Evolutionary conservation across 2,329 filamentous ascomycete genomes (phyloP).

Genomic region (Fonsecaea nubica): DNA sequence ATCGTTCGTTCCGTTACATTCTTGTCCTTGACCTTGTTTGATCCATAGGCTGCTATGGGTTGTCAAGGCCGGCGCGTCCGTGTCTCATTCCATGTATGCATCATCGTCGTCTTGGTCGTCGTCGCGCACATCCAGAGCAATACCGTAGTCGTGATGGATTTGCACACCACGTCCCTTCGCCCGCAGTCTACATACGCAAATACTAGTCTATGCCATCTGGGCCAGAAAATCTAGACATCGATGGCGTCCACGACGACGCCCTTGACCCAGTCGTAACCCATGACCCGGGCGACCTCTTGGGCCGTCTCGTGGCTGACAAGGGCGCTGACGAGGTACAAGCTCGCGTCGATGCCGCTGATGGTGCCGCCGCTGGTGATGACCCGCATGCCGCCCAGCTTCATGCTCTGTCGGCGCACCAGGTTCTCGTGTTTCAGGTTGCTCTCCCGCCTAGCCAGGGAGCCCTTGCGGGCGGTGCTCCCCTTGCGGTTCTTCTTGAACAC

Average conservation of each 20-base stretch:
- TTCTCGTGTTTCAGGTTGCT: slow-evolving; percentile 78
- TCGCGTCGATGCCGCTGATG: slow-evolving; percentile 80
- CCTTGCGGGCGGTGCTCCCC: slow-evolving; percentile 72
- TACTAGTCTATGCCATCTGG: neutral
- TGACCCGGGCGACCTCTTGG: slow-evolving; percentile 72
- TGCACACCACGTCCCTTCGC: too few species aligned
- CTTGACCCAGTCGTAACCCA: slow-evolving; percentile 77
- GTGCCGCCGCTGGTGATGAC: slow-evolving; percentile 82
- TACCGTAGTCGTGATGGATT: too few species aligned
- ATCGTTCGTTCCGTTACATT: neutral
- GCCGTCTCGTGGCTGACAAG: slow-evolving; percentile 79
- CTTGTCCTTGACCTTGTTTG: neutral
- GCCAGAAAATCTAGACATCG: slow-evolving; percentile 38
- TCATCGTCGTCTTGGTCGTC: too few species aligned
- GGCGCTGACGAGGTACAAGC: slow-evolving; percentile 83
- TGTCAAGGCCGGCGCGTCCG: neutral
- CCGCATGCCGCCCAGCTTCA: slow-evolving; percentile 71
- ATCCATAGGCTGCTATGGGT: slow-evolving; percentile 20
- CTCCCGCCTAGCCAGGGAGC: slow-evolving; percentile 80
- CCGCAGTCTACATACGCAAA: neutral
- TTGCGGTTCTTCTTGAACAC: slow-evolving; percentile 73
- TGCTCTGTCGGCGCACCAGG: slow-evolving; percentile 76
- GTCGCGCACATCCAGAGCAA: too few species aligned
- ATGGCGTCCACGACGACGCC: slow-evolving; percentile 41
- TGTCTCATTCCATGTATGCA: neutral